Evolutionary conservation across 306 rosid species (phyloP).

Genomic region (Betula pendula): DNA sequence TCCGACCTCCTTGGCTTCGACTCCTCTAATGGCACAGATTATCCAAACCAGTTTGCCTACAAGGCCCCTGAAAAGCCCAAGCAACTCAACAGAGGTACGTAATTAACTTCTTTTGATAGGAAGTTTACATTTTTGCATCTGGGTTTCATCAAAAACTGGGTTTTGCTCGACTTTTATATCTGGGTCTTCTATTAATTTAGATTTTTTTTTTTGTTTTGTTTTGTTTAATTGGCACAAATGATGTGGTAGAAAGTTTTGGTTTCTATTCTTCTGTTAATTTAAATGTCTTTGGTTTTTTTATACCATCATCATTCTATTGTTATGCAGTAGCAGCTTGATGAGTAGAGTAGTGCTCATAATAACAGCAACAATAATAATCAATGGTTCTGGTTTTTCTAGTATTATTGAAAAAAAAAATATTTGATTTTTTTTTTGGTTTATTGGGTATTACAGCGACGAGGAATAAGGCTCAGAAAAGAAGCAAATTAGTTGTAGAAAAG

Average conservation of each 20-base stretch:
- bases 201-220: not conserved
- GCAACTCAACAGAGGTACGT: slow-evolving; percentile 18
- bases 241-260: too few relatives aligned
- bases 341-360: not conserved
- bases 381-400: not conserved
- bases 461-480: slow-evolving; percentile 29
- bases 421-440: too few relatives aligned
- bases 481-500: slow-evolving; percentile 2
- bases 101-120: not conserved
- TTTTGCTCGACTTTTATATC: not conserved
- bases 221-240: not conserved
- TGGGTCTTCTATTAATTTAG: not conserved
- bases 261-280: not conserved
- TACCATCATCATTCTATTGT: too few relatives aligned
- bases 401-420: not conserved
- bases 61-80: slow-evolving; percentile 4
- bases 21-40: slow-evolving; percentile 5
- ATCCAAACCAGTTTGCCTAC: not conserved
- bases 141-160: not conserved
- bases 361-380: too few relatives aligned
- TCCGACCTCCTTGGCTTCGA: slow-evolving; percentile 63
- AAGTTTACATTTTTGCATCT: not conserved
- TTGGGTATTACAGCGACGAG: not conserved
- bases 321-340: too few relatives aligned
- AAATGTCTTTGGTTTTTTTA: too few relatives aligned